Conservation (phyloP, 2,329 filamentous ascomycete genomes). For the Paramyrothecium sp. region DNA sequence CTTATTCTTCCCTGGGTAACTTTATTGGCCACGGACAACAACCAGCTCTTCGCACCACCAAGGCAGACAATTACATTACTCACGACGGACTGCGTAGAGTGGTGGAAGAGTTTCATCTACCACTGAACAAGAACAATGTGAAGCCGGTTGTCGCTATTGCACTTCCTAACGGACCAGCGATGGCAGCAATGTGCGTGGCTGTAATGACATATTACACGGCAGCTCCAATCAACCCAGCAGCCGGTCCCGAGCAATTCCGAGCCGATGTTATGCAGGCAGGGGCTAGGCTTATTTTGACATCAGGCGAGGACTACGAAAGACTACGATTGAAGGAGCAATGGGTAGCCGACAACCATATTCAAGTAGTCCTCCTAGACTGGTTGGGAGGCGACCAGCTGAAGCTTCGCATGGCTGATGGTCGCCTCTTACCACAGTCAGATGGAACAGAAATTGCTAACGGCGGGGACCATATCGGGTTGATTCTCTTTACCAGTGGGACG, state of each 20-base stretch:
- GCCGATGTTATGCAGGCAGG: constrained; percentile 47
- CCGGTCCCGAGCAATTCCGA: constrained; percentile 47
- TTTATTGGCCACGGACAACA: constrained; percentile 23
- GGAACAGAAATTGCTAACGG: constrained; percentile 30
- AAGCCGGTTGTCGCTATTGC: constrained; percentile 49
- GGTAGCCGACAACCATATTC: constrained; percentile 29
- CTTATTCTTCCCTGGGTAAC: constrained; percentile 37
- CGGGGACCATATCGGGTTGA: constrained; percentile 45
- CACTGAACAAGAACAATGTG: constrained; percentile 8
- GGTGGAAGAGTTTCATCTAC: constrained; percentile 29
- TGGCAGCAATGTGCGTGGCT: constrained; percentile 49
- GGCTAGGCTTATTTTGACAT: constrained; percentile 45
- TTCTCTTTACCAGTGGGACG: constrained; percentile 58
- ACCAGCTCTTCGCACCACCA: constrained; percentile 25
- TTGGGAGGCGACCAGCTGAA: constrained; percentile 33
- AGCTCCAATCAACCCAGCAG: constrained; percentile 49
- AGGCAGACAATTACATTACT: constrained; percentile 23
- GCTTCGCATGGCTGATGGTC: constrained; percentile 16
- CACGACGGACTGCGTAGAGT: constrained; percentile 28
- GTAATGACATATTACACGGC: constrained; percentile 50
- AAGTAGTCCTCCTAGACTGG: constrained; percentile 37
- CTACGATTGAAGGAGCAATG: constrained; percentile 32
- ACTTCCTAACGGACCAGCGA: constrained; percentile 50
- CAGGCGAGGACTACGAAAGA: constrained; percentile 34
- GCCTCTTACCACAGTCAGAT: constrained; percentile 2